Evolutionary conservation across 2,329 filamentous ascomycete species (phyloP).

Genomic region (Colletotrichum shisoi): DNA sequence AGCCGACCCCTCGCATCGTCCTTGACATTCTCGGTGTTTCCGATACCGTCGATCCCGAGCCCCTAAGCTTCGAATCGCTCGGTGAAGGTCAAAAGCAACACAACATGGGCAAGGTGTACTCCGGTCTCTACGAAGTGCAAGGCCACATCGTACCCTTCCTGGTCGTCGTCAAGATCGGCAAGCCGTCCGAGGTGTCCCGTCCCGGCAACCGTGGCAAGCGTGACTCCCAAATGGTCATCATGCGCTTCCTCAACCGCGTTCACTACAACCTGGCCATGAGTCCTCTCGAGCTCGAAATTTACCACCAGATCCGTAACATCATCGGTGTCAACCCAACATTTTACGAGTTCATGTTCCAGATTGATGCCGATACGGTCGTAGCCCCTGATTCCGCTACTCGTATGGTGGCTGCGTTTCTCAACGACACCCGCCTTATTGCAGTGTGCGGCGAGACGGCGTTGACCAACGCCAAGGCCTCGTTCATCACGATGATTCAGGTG

Average conservation of each 20-base stretch:
- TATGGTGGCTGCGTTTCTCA: constrained; percentile 88
- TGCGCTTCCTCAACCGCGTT: constrained; percentile 98
- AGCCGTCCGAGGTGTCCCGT: constrained; percentile 94
- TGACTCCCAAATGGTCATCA: constrained; percentile 97
- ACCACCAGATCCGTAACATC: constrained; percentile 97
- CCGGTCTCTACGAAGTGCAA: constrained; percentile 95
- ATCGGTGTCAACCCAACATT: constrained; percentile 98
- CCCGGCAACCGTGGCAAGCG: constrained; percentile 98
- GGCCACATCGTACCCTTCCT: constrained; percentile 98
- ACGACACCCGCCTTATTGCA: constrained; percentile 92
- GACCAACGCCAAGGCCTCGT: constrained; percentile 90
- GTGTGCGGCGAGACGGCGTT: constrained; percentile 94
- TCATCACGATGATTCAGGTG: constrained; percentile 98
- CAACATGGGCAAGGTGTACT: constrained; percentile 99
- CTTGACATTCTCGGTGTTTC: constrained; percentile 96
- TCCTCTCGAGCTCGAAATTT: constrained; percentile 95
- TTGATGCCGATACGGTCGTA: constrained; percentile 96
- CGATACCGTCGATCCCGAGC: constrained; percentile 91
- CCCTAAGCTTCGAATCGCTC: constrained; percentile 93
- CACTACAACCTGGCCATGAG: constrained; percentile 98
- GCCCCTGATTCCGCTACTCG: constrained; percentile 88
- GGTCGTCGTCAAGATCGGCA: constrained; percentile 96
- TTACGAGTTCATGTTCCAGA: constrained; percentile 95
- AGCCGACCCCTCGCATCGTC: constrained; percentile 93
- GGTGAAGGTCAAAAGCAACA: constrained; percentile 97